A percentile compares a stretch with the other conserved stretches of the same genome.
Conservation (phyloP, 169 alveolate species). For the Cyclospora cayetanensis region DNA sequence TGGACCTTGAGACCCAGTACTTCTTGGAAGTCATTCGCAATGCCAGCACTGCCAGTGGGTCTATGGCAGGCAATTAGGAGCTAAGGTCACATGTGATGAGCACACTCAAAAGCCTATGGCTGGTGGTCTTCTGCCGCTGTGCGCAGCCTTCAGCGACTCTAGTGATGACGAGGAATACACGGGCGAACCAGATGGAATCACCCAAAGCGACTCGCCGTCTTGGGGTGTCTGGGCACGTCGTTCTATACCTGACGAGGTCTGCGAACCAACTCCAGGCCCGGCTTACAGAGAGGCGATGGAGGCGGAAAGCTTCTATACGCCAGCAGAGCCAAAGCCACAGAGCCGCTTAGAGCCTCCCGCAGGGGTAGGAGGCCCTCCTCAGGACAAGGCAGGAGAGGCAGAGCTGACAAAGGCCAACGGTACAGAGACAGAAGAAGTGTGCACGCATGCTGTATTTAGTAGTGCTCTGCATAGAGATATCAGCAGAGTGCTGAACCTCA, state of each 20-base stretch:
- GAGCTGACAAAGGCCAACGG: not conserved
- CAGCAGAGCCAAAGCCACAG: not conserved
- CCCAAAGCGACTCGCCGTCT: not conserved
- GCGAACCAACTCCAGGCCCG: not conserved
- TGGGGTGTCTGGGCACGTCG: not conserved
- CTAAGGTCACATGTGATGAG: not conserved
- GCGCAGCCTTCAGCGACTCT: not conserved
- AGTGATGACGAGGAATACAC: not conserved
- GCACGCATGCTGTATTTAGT: not conserved
- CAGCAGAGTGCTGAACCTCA: not conserved
- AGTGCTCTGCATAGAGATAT: slow-evolving; percentile 36
- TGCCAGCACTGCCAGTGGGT: slow-evolving; percentile 41
- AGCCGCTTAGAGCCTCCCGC: not conserved
- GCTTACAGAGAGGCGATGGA: not conserved
- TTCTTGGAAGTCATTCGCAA: slow-evolving; percentile 36
- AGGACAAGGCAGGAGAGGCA: not conserved
- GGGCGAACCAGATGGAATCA: not conserved
- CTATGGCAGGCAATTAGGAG: not conserved
- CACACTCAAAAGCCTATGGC: not conserved
- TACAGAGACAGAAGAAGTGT: not conserved
- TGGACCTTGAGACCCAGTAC: not conserved
- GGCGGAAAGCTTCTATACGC: not conserved
- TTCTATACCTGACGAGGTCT: not conserved
- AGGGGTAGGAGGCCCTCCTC: not conserved
- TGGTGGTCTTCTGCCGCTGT: not conserved